Evolutionary conservation across 2,329 filamentous ascomycete genomes (phyloP).

Genomic region (Boeremia lycopersici): DNA sequence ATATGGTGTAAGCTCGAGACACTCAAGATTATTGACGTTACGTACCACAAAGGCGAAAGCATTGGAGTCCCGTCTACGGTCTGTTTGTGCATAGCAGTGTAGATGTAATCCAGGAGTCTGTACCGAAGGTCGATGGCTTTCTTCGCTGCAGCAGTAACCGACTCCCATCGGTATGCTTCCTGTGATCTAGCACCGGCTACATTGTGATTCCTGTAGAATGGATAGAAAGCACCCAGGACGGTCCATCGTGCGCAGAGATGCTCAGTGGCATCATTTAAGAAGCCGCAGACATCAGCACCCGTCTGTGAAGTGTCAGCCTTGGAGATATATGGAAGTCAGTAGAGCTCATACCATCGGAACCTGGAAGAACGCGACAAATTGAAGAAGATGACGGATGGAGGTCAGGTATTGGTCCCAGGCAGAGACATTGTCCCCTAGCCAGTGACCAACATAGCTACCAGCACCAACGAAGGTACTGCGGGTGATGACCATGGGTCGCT

Average conservation of each 20-base stretch:
- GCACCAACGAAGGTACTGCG: constrained; percentile 78
- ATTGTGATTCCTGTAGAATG: constrained; percentile 78
- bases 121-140: constrained; percentile 75
- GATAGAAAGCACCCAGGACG: constrained; percentile 71
- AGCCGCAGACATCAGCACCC: constrained; percentile 75
- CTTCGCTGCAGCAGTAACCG: constrained; percentile 67
- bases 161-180: constrained; percentile 65
- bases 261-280: constrained; percentile 68
- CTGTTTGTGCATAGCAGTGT: constrained; percentile 70
- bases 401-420: constrained; percentile 52
- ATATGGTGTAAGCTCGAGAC: not conserved
- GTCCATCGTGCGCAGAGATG: constrained; percentile 76
- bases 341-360: constrained; percentile 48
- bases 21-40: constrained; percentile 38
- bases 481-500: constrained; percentile 74
- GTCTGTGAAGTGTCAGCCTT: constrained; percentile 14
- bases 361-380: constrained; percentile 55
- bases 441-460: constrained; percentile 64
- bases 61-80: constrained; percentile 67
- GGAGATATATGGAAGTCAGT: not conserved
- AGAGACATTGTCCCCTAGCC: constrained; percentile 61
- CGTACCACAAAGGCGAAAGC: constrained; percentile 71
- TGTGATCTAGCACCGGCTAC: constrained; percentile 62
- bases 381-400: constrained; percentile 49
- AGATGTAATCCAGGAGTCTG: constrained; percentile 78